Percentiles rank a stretch among this genome's conserved stretches.
These are phyloP conservation scores for Bacidia gigantensis DNA, from an alignment of 495 filamentous ascomycete species.

Conservation along the genomic window DNA sequence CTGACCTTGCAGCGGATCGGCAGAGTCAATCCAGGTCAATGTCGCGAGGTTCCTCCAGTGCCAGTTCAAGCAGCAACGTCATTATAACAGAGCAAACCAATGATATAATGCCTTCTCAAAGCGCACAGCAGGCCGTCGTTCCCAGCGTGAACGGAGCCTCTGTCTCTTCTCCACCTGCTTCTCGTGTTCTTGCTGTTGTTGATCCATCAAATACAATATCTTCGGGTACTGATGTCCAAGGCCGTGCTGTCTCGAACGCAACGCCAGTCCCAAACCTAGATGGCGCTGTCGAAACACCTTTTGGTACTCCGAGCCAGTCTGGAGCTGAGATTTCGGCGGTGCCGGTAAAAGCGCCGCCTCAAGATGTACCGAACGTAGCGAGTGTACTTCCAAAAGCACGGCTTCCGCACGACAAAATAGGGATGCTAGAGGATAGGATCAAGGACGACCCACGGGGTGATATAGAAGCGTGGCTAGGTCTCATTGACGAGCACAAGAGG, in stretches of 20 bases:
- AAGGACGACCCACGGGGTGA: constrained; percentile 85
- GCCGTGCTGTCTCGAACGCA: not conserved
- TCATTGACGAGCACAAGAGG: constrained; percentile 74
- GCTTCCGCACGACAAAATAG: constrained; percentile 63
- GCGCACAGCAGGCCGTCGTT: not conserved
- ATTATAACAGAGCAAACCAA: constrained; percentile 7
- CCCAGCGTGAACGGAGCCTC: not conserved
- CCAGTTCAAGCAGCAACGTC: not conserved
- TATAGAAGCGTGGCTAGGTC: constrained; percentile 70
- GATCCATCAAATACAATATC: constrained; percentile 2
- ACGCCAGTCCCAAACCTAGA: not conserved
- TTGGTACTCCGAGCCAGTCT: constrained; percentile 1
- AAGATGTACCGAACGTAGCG: constrained; percentile 21
- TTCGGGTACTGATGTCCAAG: not conserved
- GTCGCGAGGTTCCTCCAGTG: constrained; percentile 20
- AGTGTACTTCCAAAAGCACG: constrained; percentile 36
- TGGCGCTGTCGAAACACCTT: not conserved
- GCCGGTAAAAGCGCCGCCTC: not conserved
- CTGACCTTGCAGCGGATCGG: constrained; percentile 23
- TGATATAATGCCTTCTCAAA: not conserved
- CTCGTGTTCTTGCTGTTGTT: constrained; percentile 3
- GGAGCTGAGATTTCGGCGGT: not conserved
- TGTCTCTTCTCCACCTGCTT: constrained; percentile 2
- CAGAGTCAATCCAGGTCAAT: constrained; percentile 29
- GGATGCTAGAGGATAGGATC: constrained; percentile 79